A percentile compares a stretch with the other conserved stretches of the same genome.
Evolutionary conservation across 2,329 filamentous ascomycete species (phyloP).

Genomic region (Zymoseptoria pseudotritici): DNA sequence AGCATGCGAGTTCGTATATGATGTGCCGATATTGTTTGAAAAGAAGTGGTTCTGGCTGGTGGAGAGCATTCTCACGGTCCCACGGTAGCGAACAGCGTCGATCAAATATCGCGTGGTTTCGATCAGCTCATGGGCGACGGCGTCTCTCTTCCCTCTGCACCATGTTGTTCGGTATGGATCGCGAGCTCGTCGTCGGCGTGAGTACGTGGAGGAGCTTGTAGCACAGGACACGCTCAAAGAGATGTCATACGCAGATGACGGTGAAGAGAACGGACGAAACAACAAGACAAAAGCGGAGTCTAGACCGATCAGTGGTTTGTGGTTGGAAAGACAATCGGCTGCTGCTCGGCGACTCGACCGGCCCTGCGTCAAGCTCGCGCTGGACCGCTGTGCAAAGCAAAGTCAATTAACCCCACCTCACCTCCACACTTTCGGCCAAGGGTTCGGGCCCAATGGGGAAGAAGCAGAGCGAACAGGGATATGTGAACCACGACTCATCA

Average conservation of each 20-base stretch:
- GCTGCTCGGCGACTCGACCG: not conserved
- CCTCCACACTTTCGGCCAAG: not conserved
- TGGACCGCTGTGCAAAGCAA: not conserved
- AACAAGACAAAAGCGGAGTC: not conserved
- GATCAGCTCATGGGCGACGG: not conserved
- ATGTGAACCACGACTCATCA: no score
- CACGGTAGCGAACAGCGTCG: not conserved
- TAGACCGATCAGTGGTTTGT: not conserved
- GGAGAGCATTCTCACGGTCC: not conserved
- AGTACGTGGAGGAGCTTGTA: not conserved
- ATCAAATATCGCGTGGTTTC: not conserved
- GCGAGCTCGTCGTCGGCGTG: not conserved
- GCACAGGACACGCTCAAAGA: not conserved
- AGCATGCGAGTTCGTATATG: not conserved
- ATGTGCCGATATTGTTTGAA: not conserved
- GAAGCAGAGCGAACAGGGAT: not conserved
- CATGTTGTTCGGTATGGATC: not conserved
- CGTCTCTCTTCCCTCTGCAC: not conserved
- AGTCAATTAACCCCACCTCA: not conserved
- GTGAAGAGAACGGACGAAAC: not conserved
- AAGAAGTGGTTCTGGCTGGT: not conserved
- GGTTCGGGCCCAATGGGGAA: not conserved
- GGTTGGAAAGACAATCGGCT: not conserved
- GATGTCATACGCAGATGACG: not conserved
- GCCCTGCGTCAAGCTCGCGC: not conserved